These are phyloP conservation scores for Termitomyces sp. DNA, from an alignment of 768 basidiomycete species.

Conservation along the genomic window DNA sequence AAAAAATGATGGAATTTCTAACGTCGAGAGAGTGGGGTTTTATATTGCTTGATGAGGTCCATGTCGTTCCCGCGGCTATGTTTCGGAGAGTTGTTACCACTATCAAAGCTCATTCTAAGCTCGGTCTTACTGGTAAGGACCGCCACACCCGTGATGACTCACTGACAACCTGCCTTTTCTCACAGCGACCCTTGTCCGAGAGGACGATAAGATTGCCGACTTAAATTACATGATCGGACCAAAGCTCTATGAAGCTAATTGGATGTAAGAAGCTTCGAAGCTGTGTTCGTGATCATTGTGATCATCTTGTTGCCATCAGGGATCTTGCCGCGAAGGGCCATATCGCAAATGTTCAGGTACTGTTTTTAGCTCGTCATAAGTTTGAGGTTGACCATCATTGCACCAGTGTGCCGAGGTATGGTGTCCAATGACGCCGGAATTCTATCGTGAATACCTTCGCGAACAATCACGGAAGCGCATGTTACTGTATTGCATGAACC, in stretches of 20 bases:
- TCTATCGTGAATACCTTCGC: constrained; percentile 94
- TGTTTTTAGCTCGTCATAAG: constrained; percentile 1
- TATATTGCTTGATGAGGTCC: constrained; percentile 95
- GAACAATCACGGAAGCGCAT: constrained; percentile 92
- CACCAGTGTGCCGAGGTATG: constrained; percentile 96
- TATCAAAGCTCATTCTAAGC: constrained; percentile 98
- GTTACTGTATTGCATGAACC: constrained; percentile 99
- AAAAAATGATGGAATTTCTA: constrained; percentile 99
- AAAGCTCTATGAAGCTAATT: constrained; percentile 98
- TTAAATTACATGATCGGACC: constrained; percentile 99
- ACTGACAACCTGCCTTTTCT: background rate
- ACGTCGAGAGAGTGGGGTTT: constrained; percentile 99
- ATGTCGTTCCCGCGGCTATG: constrained; percentile 98
- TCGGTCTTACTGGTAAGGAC: constrained; percentile 87
- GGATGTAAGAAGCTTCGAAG: constrained; percentile 62
- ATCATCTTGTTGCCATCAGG: constrained; percentile 27
- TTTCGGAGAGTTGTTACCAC: constrained; percentile 97
- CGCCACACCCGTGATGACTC: background rate
- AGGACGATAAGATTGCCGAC: constrained; percentile 98
- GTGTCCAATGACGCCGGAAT: constrained; percentile 99
- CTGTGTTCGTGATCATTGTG: constrained; percentile 7
- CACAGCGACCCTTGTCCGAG: constrained; percentile 92
- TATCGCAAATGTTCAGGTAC: constrained; percentile 98
- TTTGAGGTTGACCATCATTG: constrained; percentile 6
- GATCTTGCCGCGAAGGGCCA: constrained; percentile 99